Conservation (phyloP, 2,329 filamentous ascomycete genomes). For the Arthrobotrys megalospora region DNA sequence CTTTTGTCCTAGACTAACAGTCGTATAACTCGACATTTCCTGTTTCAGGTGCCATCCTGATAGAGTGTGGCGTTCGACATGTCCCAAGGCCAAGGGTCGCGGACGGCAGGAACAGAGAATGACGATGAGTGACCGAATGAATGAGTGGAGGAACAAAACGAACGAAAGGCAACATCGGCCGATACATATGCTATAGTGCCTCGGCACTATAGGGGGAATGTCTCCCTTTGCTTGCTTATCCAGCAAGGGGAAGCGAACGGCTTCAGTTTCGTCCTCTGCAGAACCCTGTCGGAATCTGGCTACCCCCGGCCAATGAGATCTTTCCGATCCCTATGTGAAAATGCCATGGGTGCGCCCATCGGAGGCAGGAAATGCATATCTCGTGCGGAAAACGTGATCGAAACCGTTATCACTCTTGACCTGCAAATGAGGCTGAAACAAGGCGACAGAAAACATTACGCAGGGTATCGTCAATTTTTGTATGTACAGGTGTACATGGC, state of each 20-base stretch:
- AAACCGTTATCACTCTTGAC: constrained; percentile 54
- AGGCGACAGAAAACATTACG: constrained; percentile 40
- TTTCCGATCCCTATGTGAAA: constrained; percentile 40
- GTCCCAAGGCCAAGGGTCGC: constrained; percentile 30
- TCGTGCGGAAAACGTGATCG: constrained; percentile 43
- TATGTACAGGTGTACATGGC: constrained; percentile 8
- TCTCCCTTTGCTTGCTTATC: constrained; percentile 1
- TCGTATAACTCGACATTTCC: constrained; percentile 40
- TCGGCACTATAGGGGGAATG: constrained; percentile 5
- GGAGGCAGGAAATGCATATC: constrained; percentile 41
- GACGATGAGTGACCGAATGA: constrained; percentile 4
- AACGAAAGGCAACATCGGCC: constrained; percentile 10
- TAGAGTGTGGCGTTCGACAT: constrained; percentile 51
- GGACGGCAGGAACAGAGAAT: constrained; percentile 20
- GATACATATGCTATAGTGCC: constrained; percentile 3
- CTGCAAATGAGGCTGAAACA: constrained; percentile 52
- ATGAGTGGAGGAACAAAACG: constrained; percentile 1
- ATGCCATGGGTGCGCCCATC: constrained; percentile 39
- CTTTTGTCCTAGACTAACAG: neutral
- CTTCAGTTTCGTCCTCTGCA: constrained; percentile 37
- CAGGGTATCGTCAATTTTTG: constrained; percentile 3
- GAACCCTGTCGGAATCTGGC: constrained; percentile 34
- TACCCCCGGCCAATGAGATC: constrained; percentile 47
- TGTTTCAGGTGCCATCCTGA: constrained; percentile 9
- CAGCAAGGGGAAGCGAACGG: constrained; percentile 50